These are phyloP conservation scores for Ophiorrhiza pumila DNA, from an alignment of 257 asterid genomes.

Conservation along the genomic window DNA sequence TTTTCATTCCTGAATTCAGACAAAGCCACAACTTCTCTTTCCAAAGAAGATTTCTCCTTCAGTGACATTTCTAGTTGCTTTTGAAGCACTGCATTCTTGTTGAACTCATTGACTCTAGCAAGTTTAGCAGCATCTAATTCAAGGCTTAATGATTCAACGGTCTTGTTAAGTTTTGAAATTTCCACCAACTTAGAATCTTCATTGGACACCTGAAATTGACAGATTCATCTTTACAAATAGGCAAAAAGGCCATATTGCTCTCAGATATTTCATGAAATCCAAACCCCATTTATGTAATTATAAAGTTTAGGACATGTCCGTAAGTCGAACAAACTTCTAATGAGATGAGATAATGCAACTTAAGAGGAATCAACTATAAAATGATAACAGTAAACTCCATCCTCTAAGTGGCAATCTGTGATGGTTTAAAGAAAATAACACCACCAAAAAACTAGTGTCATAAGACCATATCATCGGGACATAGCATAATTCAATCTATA, in stretches of 20 bases:
- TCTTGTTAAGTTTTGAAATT: conserved; percentile 83
- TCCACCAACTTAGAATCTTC: conserved; percentile 82
- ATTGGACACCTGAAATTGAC: conserved; percentile 58
- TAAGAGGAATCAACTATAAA: not conserved
- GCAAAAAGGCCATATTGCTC: not conserved
- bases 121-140: conserved; percentile 90
- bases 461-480: not conserved
- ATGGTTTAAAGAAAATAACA: not conserved
- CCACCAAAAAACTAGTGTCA: not conserved
- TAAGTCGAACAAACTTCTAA: not conserved
- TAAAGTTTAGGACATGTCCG: not conserved
- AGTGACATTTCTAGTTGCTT: conserved; percentile 65
- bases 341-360: not conserved
- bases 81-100: conserved; percentile 71
- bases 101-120: conserved; percentile 80
- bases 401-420: not conserved
- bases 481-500: not conserved
- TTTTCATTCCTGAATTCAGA: conserved; percentile 74
- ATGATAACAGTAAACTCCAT: not conserved
- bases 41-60: conserved; percentile 72
- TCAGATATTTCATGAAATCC: not conserved
- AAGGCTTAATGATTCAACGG: conserved; percentile 71
- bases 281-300: not conserved
- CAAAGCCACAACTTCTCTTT: conserved; percentile 55
- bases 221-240: not conserved